Conservation (phyloP, 1,139 yeast species). For the Debaryomycetaceae sp. region DNA sequence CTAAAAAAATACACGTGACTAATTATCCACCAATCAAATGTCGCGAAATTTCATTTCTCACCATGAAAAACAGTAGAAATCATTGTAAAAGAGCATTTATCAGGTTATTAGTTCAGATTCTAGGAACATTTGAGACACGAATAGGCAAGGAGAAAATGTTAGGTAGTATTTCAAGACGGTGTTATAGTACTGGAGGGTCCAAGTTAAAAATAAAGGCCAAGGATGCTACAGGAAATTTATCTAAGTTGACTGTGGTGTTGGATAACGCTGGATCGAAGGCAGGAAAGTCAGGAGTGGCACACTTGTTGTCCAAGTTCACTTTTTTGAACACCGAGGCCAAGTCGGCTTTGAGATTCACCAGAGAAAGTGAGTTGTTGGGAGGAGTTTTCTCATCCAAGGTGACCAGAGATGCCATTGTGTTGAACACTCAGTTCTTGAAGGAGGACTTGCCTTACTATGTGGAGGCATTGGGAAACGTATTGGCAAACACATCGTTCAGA, state of each 20-base stretch:
- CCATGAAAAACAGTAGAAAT: slow-evolving; percentile 1
- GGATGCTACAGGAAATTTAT: slow-evolving; percentile 58
- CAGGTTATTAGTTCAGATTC: background rate
- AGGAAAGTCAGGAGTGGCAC: slow-evolving; percentile 79
- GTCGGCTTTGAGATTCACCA: slow-evolving; percentile 87
- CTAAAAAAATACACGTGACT: slow-evolving; percentile 8
- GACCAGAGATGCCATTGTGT: slow-evolving; percentile 80
- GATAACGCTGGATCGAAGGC: slow-evolving; percentile 82
- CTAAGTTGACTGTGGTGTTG: slow-evolving; percentile 68
- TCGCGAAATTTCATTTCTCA: slow-evolving; percentile 12
- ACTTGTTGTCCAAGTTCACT: slow-evolving; percentile 78
- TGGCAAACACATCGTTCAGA: slow-evolving; percentile 70
- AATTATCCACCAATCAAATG: slow-evolving; percentile 15
- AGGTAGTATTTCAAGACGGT: slow-evolving; percentile 44
- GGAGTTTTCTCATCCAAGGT: slow-evolving; percentile 69
- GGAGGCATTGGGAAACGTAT: slow-evolving; percentile 76
- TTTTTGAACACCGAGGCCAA: slow-evolving; percentile 81
- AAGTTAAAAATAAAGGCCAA: slow-evolving; percentile 44
- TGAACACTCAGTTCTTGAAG: slow-evolving; percentile 78
- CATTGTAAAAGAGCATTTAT: background rate
- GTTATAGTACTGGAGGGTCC: slow-evolving; percentile 46
- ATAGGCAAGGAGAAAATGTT: slow-evolving; percentile 23
- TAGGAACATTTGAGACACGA: background rate
- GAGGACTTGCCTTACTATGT: slow-evolving; percentile 91
- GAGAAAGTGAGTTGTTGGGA: slow-evolving; percentile 94